Conservation (phyloP, 805 yeast species). For the Komagataella mondaviorum region DNA sequence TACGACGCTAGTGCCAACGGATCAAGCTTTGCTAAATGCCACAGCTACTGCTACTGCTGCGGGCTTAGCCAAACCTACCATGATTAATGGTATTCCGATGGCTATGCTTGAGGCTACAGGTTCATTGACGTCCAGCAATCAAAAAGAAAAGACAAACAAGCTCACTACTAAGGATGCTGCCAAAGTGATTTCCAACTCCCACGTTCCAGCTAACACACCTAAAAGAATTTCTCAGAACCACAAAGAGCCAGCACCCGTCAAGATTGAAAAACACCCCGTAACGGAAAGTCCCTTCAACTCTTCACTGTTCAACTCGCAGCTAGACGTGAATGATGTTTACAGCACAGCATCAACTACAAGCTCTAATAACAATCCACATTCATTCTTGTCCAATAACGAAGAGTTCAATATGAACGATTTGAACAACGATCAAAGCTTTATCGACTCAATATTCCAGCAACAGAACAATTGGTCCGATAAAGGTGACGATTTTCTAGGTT, state of each 20-base stretch:
- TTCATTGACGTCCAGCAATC: conserved; percentile 22
- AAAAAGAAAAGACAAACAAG: neutral
- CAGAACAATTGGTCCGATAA: conserved; percentile 80
- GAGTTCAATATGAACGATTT: neutral
- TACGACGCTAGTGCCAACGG: conserved; percentile 81
- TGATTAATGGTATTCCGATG: conserved; percentile 24
- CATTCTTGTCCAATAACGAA: neutral
- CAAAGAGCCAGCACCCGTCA: neutral
- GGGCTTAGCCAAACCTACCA: conserved; percentile 33
- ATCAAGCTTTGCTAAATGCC: conserved; percentile 55
- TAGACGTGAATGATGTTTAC: neutral
- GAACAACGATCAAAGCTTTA: conserved; percentile 15
- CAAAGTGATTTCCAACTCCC: conserved; percentile 6
- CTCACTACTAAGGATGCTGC: conserved; percentile 3
- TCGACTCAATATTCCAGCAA: conserved; percentile 56
- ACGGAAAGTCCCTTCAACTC: neutral
- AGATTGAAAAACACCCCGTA: neutral
- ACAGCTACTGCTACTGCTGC: conserved; percentile 43
- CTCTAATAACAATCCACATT: neutral
- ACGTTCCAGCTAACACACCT: neutral
- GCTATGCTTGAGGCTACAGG: conserved; percentile 71
- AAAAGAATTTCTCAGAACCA: neutral
- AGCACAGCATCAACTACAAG: neutral
- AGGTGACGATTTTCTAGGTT: conserved; percentile 80
- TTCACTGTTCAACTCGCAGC: neutral